Evolutionary conservation across 129 eudicot genomes (phyloP), one percentile per base, ranked within the genome.

Genomic region (Pittosporum tobira): DNA sequence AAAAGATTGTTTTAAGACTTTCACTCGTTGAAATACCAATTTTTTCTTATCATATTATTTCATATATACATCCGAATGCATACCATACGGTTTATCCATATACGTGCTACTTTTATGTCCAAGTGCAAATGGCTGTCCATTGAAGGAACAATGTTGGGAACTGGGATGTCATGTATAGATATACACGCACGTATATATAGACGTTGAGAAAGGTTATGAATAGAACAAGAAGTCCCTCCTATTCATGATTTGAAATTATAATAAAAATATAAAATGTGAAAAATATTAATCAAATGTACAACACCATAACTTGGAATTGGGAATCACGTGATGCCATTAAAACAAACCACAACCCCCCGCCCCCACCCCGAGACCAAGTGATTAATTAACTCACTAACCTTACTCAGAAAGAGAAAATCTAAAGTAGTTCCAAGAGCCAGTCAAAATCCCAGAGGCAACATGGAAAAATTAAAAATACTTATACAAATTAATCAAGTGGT

Each of bases 241-340:
- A 67, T 73, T 43, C 19, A 67, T 51, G 49, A n/a, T 45, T 62
- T 70, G 57, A 62, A 51, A 51, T 56, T 28, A 29, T 15, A 53
- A 2, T 54, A n/a, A 31, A 31, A 34, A 1, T 34, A 34, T 34
- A 8, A 12, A 6, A 58, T 34, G 49, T 44, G 62, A 16, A 37
- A 63, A 55, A 6, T 52, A 46, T 59, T 61, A 18, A 38, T 65
- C 59, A 69, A 71, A 65, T 75, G 77, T 82, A 83, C 83, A 79
- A 72, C 72, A 77, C 78, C 61, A 67, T 69, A 59, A 74, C 85
- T 79, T 76, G 88, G 96, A 83, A 76, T 61, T 81, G 85, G 85
- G 83, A 86, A 74, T 72, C 96, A 93, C 86, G 96, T 93, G 99
- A 79, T 72, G 84, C 80, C 90, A 78, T 81, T 69, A 86, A 79